Evolutionary conservation across 352 stramenopile species (phyloP), one percentile per base, ranked within the genome.

Genomic region (Phytophthora sp.): DNA sequence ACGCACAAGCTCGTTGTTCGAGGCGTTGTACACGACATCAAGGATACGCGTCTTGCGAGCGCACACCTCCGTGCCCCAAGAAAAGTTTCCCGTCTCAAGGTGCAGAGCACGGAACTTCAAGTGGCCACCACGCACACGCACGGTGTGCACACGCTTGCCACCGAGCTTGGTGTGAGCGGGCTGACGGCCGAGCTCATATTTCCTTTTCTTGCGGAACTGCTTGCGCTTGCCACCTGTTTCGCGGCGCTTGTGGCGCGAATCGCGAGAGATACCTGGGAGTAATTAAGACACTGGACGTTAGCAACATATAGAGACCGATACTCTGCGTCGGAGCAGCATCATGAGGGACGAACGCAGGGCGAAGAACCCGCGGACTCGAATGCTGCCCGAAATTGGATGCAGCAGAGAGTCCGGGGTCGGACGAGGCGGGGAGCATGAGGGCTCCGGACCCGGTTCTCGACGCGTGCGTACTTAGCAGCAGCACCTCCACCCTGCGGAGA

Each of bases 1-100:
- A 84, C 98, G 96, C 63, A 99, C 98, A 67, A 99, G 91, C 79
- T 99, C 98, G 91, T 99, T 99, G 96, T 99, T 99, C 71, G 98
- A 99, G 50, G 98, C 95, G 84, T 99, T 99, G 97, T 99, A 99
- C 23, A 98, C 94, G 23, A 99, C 98, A 81, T 99, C 97, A 33
- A 99, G 87, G 59, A 99, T 98, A 95, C 97, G 96, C 52, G 98
- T 98, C 93, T 99, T 99, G 75, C 97, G 93, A 42, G 98, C 97
- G 69, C 89, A 94, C 20, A 98, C 95, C 82, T 99, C 97, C 63
- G 95, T 98, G 72, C 97, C 97, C 98, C 98, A 99, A 69, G 95
- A 99, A 80, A 99, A 99, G 94, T 99, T 99, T 74, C 98, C 98
- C 53, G 92, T 97, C 64, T 99, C 98, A 39, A 99, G 85, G 71